Evolutionary conservation across 2,329 filamentous ascomycete genomes (phyloP), one percentile per base, ranked within the genome.

Genomic region (Paecilomyces formosus): DNA sequence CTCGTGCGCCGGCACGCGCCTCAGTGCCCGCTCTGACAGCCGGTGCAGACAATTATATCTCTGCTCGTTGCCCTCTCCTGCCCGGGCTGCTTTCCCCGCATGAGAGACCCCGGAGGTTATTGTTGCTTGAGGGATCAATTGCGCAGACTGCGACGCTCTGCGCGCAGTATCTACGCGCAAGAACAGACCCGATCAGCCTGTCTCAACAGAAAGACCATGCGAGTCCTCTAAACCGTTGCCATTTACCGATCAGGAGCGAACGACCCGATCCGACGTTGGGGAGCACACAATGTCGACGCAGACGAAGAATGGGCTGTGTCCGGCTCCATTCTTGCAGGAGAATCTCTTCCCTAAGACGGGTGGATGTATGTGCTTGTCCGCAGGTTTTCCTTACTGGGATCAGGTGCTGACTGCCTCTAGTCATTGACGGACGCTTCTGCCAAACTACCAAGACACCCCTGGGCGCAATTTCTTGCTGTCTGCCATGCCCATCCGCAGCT

Each of bases 401-500:
- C 35, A 31, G 9, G 31, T 62, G 59, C 77, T 78, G 62, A 79
- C 64, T 21, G 30, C 33, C 30, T 56, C 18, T 62, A 89, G 86
- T 83, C 68, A 70, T 85, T 49, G 76, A 78, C 22, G 86, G 86
- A 58, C 81, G 88, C 60, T 81, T 87, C 63, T 90, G 82, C 72
- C 76, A 83, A 53, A 64, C 71, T 0, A 64, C 82, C 9, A 62
- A 72, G 8, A 58, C 67, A 3, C 64, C 82, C 24, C 70, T 77
- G 5, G 73, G 76, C 11, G 79, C 79, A 35, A 65, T 86, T 3
- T 79, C 79, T 35, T 99, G 94, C 73, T 99, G 94, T 73, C 75
- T 99, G 58, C 94, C 94, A 61, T 99, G 94, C 73, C 94, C 94
- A 31, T 81, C 90, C 68, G 88, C 89, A 11, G 85, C 93, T 58